These are phyloP conservation scores for Cenococcum geophilum DNA, from an alignment of 495 filamentous ascomycete species.

Conservation along the genomic window DNA sequence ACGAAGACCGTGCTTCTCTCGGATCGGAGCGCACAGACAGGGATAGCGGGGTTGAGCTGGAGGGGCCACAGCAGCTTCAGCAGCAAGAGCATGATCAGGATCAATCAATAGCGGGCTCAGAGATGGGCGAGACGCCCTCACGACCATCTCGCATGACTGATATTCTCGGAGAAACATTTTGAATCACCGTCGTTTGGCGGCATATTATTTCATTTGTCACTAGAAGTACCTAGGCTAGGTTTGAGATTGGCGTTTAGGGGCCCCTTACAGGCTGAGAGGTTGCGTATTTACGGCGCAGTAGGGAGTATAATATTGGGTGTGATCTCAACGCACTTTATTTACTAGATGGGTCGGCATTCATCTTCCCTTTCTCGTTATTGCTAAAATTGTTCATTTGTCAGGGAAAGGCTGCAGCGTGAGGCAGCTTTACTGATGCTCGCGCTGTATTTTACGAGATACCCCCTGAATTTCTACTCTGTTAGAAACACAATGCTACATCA, in stretches of 20 bases:
- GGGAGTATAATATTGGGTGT: no score
- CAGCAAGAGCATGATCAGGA: background rate
- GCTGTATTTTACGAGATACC: no score
- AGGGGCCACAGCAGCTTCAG: slow-evolving; percentile 15
- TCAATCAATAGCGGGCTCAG: slow-evolving; percentile 11
- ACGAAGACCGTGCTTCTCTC: slow-evolving; percentile 10
- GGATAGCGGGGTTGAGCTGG: slow-evolving; percentile 28
- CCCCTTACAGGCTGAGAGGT: no score
- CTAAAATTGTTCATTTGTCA: no score
- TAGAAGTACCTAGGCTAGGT: background rate
- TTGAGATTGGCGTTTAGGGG: background rate
- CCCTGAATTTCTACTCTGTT: no score
- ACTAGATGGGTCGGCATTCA: no score
- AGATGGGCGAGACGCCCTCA: slow-evolving; percentile 17
- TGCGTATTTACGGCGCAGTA: no score
- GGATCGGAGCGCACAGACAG: slow-evolving; percentile 24
- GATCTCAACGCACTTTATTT: no score
- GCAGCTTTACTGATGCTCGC: no score
- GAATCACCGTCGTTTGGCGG: slow-evolving; percentile 2
- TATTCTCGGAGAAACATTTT: slow-evolving; percentile 10
- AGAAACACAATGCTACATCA: no score
- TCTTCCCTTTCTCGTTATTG: no score
- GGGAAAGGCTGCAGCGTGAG: no score
- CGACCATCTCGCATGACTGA: slow-evolving; percentile 9
- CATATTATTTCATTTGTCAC: slow-evolving; percentile 20